Conservation (phyloP, 495 filamentous ascomycete genomes). For the Aspergillus carlsbadensis region DNA sequence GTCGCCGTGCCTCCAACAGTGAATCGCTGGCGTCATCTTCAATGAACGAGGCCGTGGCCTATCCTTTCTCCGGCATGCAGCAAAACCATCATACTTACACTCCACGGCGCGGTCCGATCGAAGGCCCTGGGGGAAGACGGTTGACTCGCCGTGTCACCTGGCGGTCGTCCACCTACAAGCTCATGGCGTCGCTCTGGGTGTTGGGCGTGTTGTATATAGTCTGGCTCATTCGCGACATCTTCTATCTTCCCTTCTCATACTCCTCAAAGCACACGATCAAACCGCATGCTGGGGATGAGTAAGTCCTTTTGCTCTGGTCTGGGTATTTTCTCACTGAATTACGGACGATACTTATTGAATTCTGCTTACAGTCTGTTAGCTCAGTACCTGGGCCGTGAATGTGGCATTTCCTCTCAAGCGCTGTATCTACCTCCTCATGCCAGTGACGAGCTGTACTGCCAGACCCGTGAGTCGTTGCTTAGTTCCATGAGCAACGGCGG, state of each 20-base stretch:
- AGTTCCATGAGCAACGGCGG: conserved; percentile 47
- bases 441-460: conserved; percentile 32
- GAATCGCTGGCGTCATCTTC: conserved; percentile 30
- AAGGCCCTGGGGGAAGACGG: conserved; percentile 44
- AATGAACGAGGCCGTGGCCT: conserved; percentile 39
- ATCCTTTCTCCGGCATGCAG: conserved; percentile 32
- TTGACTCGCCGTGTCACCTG: conserved; percentile 50
- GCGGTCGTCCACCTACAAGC: conserved; percentile 50
- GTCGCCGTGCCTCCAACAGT: conserved; percentile 44
- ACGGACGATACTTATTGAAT: conserved; percentile 21
- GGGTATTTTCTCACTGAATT: conserved; percentile 6
- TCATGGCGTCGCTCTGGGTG: conserved; percentile 49
- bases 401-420: conserved; percentile 40
- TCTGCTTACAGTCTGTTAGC: conserved; percentile 36
- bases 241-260: conserved; percentile 38
- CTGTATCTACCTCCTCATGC: conserved; percentile 38
- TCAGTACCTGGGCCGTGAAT: conserved; percentile 44
- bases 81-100: conserved; percentile 20
- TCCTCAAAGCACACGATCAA: conserved; percentile 18
- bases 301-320: conserved; percentile 16
- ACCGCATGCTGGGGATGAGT: conserved; percentile 17
- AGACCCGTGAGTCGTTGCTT: conserved; percentile 36
- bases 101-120: conserved; percentile 42
- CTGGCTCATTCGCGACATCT: conserved; percentile 48
- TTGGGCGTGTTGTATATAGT: conserved; percentile 47